Conservation (phyloP, 805 yeast species). For the Sungouiella blattae region DNA sequence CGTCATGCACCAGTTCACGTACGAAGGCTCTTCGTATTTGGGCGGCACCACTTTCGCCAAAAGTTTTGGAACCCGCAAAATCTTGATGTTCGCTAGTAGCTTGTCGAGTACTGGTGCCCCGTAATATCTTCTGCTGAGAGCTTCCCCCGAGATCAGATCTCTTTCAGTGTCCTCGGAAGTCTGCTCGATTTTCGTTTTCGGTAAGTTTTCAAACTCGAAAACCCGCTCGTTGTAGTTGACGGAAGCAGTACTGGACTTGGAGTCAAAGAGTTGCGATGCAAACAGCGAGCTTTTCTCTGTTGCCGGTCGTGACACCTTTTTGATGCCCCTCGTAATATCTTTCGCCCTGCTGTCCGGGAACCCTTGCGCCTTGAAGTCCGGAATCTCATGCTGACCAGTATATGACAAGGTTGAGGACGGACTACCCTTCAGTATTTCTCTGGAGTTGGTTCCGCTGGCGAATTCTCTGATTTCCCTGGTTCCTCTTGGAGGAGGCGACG, state of each 20-base stretch:
- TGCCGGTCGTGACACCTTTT: too few species aligned
- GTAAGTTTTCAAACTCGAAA: constrained; percentile 16
- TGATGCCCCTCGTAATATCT: neutral
- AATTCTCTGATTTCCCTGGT: neutral
- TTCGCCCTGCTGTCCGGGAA: too few species aligned
- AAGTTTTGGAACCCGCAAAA: constrained; percentile 55
- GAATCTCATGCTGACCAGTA: neutral
- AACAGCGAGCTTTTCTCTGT: constrained; percentile 7
- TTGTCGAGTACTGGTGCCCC: constrained; percentile 2
- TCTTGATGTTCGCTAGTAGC: constrained; percentile 46
- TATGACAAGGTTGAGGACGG: too few species aligned
- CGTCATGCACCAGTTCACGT: constrained; percentile 74
- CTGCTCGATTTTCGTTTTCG: constrained; percentile 2
- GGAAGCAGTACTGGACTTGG: constrained; percentile 1
- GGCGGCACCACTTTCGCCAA: constrained; percentile 70
- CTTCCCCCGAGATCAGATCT: constrained; percentile 12
- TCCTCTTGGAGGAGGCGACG: constrained; percentile 8
- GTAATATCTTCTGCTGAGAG: constrained; percentile 10
- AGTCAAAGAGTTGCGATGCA: constrained; percentile 10
- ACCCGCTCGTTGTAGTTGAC: constrained; percentile 11
- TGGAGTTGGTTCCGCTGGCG: too few species aligned
- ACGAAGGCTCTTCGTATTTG: constrained; percentile 59
- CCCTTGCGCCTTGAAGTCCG: neutral
- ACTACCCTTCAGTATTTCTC: too few species aligned
- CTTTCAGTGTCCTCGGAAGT: constrained; percentile 2